Base-by-base conservation (phyloP, 768 basidiomycete genomes). In the Auricularia sp. region DNA sequence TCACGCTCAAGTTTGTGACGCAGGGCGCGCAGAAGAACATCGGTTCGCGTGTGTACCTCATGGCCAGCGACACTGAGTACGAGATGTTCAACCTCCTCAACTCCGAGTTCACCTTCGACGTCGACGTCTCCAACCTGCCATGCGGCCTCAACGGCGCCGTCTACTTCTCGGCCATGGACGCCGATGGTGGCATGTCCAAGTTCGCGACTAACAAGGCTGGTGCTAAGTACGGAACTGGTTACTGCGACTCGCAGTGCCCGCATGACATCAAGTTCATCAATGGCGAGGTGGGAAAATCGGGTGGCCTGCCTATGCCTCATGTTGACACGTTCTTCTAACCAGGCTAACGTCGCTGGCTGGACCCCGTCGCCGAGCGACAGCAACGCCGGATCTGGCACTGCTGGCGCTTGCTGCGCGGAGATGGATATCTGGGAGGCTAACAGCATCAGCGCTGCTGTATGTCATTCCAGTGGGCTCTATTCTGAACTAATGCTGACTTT, bases 391-490 rank as follows among this genome's bases (percentile, higher is more conserved):
- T 73, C 72, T 6, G 82, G 83, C 42, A 36, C 70, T 23, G 75
- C 70, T 68, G 83, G 83, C 67, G 73, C 82, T 23, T 84, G 83
- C 78, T 84, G 83, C 71, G 77, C 72, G 66, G 83, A 83, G 74
- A 83, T 84, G 82, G 82, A 84, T 71, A 76, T 84, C 71, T 84
- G 83, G 83, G 82, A 83, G 68, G 81, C 82, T 69, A 83, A 83
- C 77, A 75, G 74, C 68, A 74, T 77, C 66, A 74, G 83, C 21
- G 73, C 79, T 29, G 83, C 82, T n/a, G 53, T 54, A 29, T 18
- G 53, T 54, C 29, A 11, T n/a, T n/a, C 29, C 18, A 29, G 10
- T 0, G 11, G 53, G 6, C 29, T 29, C 53, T 10, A 54, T 7
- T n/a, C 0, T 7, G 18, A 10, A 7, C 53, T 11, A 54, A 18